phyloP scores from a whole-genome alignment of 148 eudicot species.

The Beta vulgaris region DNA sequence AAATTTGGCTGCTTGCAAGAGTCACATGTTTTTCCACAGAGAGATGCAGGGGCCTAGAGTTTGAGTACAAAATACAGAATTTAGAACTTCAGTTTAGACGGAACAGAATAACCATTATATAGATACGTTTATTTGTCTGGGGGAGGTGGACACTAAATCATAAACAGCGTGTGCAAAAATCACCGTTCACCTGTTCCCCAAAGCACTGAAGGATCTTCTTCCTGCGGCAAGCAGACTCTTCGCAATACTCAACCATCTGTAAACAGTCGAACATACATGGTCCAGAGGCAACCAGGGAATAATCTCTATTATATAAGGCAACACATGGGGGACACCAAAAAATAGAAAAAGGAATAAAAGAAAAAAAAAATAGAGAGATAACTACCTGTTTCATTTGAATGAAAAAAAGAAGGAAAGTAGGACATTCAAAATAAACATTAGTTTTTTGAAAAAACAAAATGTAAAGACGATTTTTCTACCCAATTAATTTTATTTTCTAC shows the following conservation, averaged over 20 bases:
- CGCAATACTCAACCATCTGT: conserved; percentile 87
- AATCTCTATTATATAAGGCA: too few relatives aligned
- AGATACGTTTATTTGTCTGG: not conserved
- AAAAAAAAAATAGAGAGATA: too few relatives aligned
- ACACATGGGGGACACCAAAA: too few relatives aligned
- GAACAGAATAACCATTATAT: not conserved
- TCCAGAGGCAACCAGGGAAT: not conserved
- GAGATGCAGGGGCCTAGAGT: conserved; percentile 56
- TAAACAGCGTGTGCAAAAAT: not conserved
- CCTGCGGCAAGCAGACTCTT: conserved; percentile 76
- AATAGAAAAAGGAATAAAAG: too few relatives aligned
- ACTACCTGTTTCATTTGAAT: too few relatives aligned
- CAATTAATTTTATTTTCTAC: too few relatives aligned
- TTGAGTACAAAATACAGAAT: conserved; percentile 9
- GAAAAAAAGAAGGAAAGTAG: too few relatives aligned
- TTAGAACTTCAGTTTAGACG: not conserved
- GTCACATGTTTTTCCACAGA: conserved; percentile 78
- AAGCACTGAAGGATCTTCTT: conserved; percentile 76
- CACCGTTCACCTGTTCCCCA: conserved; percentile 68
- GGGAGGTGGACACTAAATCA: not conserved
- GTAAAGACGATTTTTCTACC: too few relatives aligned
- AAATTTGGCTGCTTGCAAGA: conserved; percentile 77
- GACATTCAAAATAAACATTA: too few relatives aligned
- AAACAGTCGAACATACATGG: conserved; percentile 15
- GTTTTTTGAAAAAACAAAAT: too few relatives aligned